These are phyloP conservation scores for Letharia columbiana DNA, from an alignment of 495 filamentous ascomycete species.

Conservation along the genomic window DNA sequence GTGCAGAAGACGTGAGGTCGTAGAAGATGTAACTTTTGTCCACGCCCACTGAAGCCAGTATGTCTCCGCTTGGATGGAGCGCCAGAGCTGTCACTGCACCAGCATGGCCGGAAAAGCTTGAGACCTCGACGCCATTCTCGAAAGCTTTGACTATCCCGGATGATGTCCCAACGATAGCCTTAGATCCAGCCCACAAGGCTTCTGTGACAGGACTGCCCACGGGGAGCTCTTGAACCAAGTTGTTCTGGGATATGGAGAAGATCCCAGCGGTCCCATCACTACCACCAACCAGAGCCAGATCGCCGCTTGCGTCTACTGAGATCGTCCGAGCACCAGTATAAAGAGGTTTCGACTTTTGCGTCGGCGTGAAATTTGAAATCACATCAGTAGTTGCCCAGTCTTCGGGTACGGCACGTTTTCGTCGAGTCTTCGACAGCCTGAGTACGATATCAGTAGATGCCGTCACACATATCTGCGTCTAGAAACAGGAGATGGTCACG, in stretches of 20 bases:
- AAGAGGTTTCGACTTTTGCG: conserved; percentile 50
- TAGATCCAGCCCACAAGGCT: conserved; percentile 65
- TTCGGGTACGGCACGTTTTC: conserved; percentile 78
- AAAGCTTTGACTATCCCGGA: conserved; percentile 75
- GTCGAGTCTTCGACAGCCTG: conserved; percentile 74
- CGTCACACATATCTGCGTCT: conserved; percentile 16
- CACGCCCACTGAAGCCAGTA: conserved; percentile 77
- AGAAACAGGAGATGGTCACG: conserved; percentile 25
- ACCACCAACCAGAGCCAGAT: conserved; percentile 72
- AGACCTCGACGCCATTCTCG: conserved; percentile 54
- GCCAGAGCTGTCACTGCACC: conserved; percentile 70
- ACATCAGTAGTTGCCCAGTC: conserved; percentile 73
- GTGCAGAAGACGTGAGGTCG: conserved; percentile 58
- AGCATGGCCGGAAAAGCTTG: conserved; percentile 65
- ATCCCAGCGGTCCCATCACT: conserved; percentile 66
- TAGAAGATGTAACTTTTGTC: conserved; percentile 95
- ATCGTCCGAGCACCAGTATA: conserved; percentile 59
- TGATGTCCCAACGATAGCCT: conserved; percentile 62
- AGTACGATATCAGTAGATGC: neutral
- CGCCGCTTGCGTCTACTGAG: conserved; percentile 54
- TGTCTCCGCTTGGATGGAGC: conserved; percentile 73
- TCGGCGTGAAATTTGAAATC: conserved; percentile 57
- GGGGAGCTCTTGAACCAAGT: conserved; percentile 57
- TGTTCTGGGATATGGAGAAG: conserved; percentile 67
- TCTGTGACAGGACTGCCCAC: conserved; percentile 65